Percentiles rank a stretch among this genome's conserved stretches.
phyloP scores from a whole-genome alignment of 257 asterid genomes.

The Capsicum pubescens region DNA sequence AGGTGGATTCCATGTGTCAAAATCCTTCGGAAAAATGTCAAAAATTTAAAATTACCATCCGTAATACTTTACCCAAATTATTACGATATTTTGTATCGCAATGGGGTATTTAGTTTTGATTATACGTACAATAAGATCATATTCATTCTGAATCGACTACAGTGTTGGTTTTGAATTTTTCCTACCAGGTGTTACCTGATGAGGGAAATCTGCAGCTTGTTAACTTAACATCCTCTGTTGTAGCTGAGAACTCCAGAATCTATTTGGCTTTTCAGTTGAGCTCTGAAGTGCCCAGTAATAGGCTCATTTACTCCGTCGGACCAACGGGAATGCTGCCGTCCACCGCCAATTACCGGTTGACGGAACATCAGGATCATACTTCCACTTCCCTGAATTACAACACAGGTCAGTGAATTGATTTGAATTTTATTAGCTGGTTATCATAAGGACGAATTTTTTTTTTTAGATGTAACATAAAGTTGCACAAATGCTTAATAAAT shows the following conservation, averaged over 20 bases:
- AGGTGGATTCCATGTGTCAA: too few relatives aligned
- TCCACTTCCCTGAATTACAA: conserved; percentile 57
- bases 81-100: too few relatives aligned
- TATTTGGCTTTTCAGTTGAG: conserved; percentile 65
- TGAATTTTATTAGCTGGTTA: background rate
- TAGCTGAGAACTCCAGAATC: conserved; percentile 43
- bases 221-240: conserved; percentile 53
- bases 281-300: conserved; percentile 45
- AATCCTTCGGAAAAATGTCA: too few relatives aligned
- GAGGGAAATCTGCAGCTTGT: conserved; percentile 48
- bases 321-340: conserved; percentile 50
- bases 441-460: background rate
- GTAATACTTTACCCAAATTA: background rate
- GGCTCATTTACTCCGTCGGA: conserved; percentile 73
- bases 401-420: conserved; percentile 58
- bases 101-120: too few relatives aligned
- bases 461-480: background rate
- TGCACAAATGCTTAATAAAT: background rate
- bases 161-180: background rate
- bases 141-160: background rate
- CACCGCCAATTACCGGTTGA: conserved; percentile 36
- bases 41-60: too few relatives aligned
- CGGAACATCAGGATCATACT: conserved; percentile 51
- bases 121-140: background rate
- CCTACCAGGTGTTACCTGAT: conserved; percentile 48